Conservation (phyloP, 495 filamentous ascomycete genomes). For the Penicillium coprophilum region DNA sequence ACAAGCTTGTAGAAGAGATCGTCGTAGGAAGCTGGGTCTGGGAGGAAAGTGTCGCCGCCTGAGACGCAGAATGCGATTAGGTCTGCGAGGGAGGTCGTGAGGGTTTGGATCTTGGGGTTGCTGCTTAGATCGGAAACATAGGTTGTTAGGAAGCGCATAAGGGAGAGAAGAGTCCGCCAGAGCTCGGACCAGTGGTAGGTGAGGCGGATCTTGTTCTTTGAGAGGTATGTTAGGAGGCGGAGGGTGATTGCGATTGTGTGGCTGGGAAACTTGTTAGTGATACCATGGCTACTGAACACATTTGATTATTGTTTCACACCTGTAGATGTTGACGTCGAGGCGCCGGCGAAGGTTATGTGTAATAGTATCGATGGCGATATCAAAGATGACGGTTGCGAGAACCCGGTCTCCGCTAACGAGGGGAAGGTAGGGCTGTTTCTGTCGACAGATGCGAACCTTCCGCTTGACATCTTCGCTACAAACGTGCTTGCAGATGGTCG, state of each 20-base stretch:
- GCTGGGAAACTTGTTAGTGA: conserved; percentile 23
- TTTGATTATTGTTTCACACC: conserved; percentile 33
- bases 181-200: conserved; percentile 94
- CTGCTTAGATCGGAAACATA: conserved; percentile 73
- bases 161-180: conserved; percentile 84
- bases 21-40: conserved; percentile 83
- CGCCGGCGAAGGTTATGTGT: conserved; percentile 89
- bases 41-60: conserved; percentile 88
- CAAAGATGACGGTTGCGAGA: conserved; percentile 72
- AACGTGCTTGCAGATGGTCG: conserved; percentile 76
- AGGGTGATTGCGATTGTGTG: conserved; percentile 71
- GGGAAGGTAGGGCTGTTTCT: conserved; percentile 86
- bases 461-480: conserved; percentile 78
- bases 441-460: conserved; percentile 80
- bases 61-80: conserved; percentile 86
- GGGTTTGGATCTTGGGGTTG: conserved; percentile 57
- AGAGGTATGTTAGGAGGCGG: conserved; percentile 79
- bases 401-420: conserved; percentile 67
- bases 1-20: conserved; percentile 98
- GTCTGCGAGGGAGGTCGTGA: conserved; percentile 62
- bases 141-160: conserved; percentile 86
- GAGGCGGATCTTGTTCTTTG: conserved; percentile 71
- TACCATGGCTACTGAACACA: not conserved
- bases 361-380: conserved; percentile 83
- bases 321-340: conserved; percentile 84